Conservation (phyloP, 257 asterid species). For the Buddleja alternifolia region DNA sequence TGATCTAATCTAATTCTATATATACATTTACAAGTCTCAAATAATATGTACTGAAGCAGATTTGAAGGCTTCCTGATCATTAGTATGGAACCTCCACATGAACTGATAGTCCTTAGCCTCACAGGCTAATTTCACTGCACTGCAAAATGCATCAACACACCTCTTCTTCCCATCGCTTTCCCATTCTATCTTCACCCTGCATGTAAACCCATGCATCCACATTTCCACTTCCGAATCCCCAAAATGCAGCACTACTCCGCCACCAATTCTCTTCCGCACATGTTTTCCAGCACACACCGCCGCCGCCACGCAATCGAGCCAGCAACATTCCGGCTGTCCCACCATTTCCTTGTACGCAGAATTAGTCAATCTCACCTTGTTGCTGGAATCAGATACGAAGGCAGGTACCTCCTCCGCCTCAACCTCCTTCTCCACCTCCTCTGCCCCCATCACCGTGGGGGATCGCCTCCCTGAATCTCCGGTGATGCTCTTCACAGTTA, state of each 20-base stretch:
- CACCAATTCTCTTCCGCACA: slow-evolving; percentile 87
- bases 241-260: slow-evolving; percentile 62
- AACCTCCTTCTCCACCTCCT: slow-evolving; percentile 68
- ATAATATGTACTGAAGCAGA: slow-evolving; percentile 26
- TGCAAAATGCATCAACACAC: slow-evolving; percentile 52
- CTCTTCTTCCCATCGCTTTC: slow-evolving; percentile 57
- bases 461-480: background rate
- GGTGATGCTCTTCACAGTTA: slow-evolving; percentile 40
- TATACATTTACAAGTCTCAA: slow-evolving; percentile 23
- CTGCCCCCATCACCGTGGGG: slow-evolving; percentile 28
- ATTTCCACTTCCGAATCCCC: slow-evolving; percentile 35
- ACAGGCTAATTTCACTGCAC: slow-evolving; percentile 55
- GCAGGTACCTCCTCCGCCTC: slow-evolving; percentile 72
- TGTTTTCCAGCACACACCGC: too few species aligned
- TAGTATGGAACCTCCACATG: slow-evolving; percentile 75
- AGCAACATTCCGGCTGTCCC: slow-evolving; percentile 92
- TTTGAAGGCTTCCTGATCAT: slow-evolving; percentile 22
- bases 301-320: slow-evolving; percentile 63
- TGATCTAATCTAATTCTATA: background rate
- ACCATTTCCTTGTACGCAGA: slow-evolving; percentile 85
- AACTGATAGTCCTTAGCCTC: slow-evolving; percentile 65
- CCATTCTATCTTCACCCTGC: slow-evolving; percentile 82
- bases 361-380: slow-evolving; percentile 73
- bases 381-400: slow-evolving; percentile 64
- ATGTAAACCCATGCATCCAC: slow-evolving; percentile 50